These are phyloP conservation scores for Chimonanthus praecox DNA, from an alignment of 164 flowering plant genomes.

Conservation along the genomic window DNA sequence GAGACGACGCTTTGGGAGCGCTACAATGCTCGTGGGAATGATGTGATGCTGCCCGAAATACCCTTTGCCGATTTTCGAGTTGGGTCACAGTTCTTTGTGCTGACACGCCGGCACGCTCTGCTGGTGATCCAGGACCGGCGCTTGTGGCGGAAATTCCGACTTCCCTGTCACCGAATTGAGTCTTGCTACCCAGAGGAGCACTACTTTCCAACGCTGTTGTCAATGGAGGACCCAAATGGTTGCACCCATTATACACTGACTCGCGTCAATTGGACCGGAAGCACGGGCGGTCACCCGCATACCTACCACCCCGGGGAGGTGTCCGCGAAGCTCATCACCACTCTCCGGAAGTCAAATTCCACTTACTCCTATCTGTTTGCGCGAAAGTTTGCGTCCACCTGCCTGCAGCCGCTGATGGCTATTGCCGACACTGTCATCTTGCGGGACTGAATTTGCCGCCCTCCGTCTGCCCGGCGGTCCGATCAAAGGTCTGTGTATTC, in stretches of 20 bases:
- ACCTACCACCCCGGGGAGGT: constrained; percentile 54
- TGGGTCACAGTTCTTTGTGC: constrained; percentile 80
- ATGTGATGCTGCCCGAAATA: constrained; percentile 78
- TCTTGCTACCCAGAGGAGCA: constrained; percentile 96
- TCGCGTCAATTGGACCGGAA: constrained; percentile 84
- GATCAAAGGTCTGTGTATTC: neutral
- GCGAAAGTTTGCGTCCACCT: constrained; percentile 73
- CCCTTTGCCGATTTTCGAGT: constrained; percentile 59
- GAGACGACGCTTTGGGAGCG: constrained; percentile 31
- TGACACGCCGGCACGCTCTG: constrained; percentile 55
- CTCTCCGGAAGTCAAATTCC: constrained; percentile 55
- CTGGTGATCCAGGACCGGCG: constrained; percentile 50
- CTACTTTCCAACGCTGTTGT: constrained; percentile 78
- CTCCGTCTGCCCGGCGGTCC: neutral
- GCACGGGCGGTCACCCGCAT: constrained; percentile 70
- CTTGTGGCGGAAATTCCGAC: constrained; percentile 72
- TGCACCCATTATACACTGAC: constrained; percentile 65
- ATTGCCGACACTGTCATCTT: constrained; percentile 61
- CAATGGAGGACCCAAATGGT: constrained; percentile 70
- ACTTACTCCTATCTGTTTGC: constrained; percentile 66
- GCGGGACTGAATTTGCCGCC: constrained; percentile 40
- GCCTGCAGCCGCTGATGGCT: constrained; percentile 56
- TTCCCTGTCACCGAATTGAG: constrained; percentile 55
- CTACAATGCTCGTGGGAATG: constrained; percentile 54
- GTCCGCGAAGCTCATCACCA: constrained; percentile 43